Percentiles rank a stretch among this genome's conserved stretches.
Evolutionary conservation across 208 protist genomes (phyloP).

Genomic region (Eutreptiella sp.): DNA sequence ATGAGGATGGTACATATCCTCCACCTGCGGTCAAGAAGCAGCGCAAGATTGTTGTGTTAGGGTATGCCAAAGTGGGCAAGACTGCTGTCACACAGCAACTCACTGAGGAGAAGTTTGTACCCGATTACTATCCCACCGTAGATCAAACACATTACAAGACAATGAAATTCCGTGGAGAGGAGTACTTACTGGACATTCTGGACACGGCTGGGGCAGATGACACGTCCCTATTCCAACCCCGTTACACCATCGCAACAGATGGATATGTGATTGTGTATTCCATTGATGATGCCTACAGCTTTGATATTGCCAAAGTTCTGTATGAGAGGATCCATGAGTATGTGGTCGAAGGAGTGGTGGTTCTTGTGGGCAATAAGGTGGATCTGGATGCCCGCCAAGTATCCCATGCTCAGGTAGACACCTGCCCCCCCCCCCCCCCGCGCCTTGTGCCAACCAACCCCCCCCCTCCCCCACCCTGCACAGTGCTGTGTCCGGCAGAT

Average conservation of each 20-base stretch:
- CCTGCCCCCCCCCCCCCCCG: too few species aligned
- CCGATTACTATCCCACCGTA: slow-evolving; percentile 20
- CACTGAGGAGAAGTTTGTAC: slow-evolving; percentile 8
- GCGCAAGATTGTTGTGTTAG: slow-evolving; percentile 17
- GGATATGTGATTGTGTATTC: slow-evolving; percentile 23
- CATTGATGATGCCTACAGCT: slow-evolving; percentile 12
- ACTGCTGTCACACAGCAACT: slow-evolving; percentile 14
- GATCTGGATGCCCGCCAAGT: too few species aligned
- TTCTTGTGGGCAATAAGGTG: slow-evolving; percentile 21
- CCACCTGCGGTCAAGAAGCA: slow-evolving; percentile 20
- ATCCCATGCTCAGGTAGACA: too few species aligned
- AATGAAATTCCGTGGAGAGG: slow-evolving; percentile 2
- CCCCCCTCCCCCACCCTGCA: too few species aligned
- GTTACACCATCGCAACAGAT: slow-evolving; percentile 14
- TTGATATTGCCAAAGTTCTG: slow-evolving; percentile 17
- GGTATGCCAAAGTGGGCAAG: slow-evolving; percentile 11
- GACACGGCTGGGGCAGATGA: slow-evolving; percentile 20
- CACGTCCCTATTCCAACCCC: slow-evolving; percentile 18
- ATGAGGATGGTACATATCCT: too few species aligned
- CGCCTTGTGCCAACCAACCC: too few species aligned
- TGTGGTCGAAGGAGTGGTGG: slow-evolving; percentile 17
- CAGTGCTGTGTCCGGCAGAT: too few species aligned
- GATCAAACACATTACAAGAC: slow-evolving; percentile 13
- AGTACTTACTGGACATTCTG: slow-evolving; percentile 19
- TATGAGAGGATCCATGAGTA: slow-evolving; percentile 21